Evolutionary conservation across 139 green algal species (phyloP).

Genomic region (Desmodesmus armatus): DNA sequence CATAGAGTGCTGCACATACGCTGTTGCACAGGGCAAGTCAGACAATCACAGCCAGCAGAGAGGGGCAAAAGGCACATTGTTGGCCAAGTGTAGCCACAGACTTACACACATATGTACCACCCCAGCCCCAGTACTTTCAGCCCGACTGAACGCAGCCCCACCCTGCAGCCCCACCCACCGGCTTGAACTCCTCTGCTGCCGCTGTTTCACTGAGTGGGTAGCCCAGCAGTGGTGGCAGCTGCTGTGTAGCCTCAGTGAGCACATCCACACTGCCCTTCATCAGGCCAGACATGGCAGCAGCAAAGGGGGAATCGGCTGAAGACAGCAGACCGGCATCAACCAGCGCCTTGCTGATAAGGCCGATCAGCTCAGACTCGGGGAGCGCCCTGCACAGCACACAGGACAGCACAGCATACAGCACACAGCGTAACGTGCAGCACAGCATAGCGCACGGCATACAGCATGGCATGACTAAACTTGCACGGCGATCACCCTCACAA

Average conservation of each 20-base stretch:
- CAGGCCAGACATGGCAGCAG: constrained; percentile 58
- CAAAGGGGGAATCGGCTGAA: constrained; percentile 69
- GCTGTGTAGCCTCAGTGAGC: constrained; percentile 69
- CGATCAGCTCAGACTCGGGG: constrained; percentile 58
- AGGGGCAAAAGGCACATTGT: too few species aligned
- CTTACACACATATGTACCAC: neutral
- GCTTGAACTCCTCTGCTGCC: constrained; percentile 61
- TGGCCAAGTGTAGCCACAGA: too few species aligned
- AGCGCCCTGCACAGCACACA: constrained; percentile 34
- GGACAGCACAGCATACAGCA: too few species aligned
- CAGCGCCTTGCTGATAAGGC: constrained; percentile 61
- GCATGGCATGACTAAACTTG: too few species aligned
- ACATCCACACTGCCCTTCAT: constrained; percentile 73
- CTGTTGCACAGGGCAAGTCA: too few species aligned
- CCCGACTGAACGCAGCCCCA: too few species aligned
- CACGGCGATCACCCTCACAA: too few species aligned
- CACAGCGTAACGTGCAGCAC: too few species aligned
- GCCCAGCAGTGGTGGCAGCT: constrained; percentile 78
- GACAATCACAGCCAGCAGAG: too few species aligned
- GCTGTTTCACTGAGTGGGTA: constrained; percentile 93
- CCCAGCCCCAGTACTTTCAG: neutral
- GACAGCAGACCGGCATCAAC: constrained; percentile 70
- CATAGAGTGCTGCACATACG: neutral
- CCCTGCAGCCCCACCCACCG: constrained; percentile 53
- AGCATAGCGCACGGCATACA: too few species aligned